Percentiles rank a stretch among this genome's conserved stretches.
Evolutionary conservation across 768 basidiomycete species (phyloP).

Genomic region (Austroboletus eburneus): DNA sequence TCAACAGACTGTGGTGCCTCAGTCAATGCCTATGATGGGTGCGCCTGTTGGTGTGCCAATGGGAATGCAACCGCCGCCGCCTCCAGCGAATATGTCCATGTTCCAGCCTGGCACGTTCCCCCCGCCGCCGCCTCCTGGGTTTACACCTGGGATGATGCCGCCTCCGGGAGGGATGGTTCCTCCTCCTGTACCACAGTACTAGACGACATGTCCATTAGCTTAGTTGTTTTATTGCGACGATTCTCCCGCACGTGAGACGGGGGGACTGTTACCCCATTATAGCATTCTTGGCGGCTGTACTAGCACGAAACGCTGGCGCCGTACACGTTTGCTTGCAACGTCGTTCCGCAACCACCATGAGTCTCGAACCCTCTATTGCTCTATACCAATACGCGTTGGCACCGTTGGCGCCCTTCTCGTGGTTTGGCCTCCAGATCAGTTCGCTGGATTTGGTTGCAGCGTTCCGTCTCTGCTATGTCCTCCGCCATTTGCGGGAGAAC

Average conservation of each 20-base stretch:
- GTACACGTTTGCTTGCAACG: neutral
- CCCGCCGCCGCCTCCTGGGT: constrained; percentile 66
- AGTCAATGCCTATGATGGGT: constrained; percentile 34
- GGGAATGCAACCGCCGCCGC: constrained; percentile 36
- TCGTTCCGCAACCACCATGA: constrained; percentile 21
- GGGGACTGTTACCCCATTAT: neutral
- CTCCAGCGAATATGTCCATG: constrained; percentile 38
- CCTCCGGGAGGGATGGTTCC: constrained; percentile 35
- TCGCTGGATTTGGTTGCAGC: constrained; percentile 66
- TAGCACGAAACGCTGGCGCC: neutral
- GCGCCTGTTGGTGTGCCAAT: constrained; percentile 28
- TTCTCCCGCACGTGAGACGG: neutral
- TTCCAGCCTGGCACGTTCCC: constrained; percentile 47
- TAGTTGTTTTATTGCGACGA: neutral
- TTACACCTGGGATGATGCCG: constrained; percentile 45
- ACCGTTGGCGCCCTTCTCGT: constrained; percentile 63
- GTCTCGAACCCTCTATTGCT: constrained; percentile 40
- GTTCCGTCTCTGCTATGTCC: constrained; percentile 62
- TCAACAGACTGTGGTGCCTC: constrained; percentile 62
- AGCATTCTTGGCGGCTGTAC: constrained; percentile 2
- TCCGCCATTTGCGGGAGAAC: constrained; percentile 63
- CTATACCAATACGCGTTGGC: constrained; percentile 50
- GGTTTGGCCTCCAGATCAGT: constrained; percentile 56
- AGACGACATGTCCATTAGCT: constrained; percentile 11
- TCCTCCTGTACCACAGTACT: constrained; percentile 37